Base-by-base conservation (phyloP, 2,329 filamentous ascomycete species). In the Pseudocercospora eumusae region DNA sequence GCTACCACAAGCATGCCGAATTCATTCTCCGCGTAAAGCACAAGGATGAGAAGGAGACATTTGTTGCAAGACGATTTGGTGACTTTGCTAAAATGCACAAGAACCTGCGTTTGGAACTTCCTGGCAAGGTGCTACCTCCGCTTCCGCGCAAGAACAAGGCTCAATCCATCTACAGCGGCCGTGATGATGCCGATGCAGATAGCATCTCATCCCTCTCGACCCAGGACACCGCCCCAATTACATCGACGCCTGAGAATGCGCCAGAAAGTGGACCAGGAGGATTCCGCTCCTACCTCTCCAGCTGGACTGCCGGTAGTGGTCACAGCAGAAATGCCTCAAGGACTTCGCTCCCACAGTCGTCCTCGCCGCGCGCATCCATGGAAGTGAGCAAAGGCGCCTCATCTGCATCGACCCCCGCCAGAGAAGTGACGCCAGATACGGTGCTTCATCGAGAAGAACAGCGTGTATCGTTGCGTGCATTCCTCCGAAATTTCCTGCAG, bases 101-200 rank as follows among this genome's bases (percentile, higher is more conserved):
- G 76, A 84, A 84, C 66, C 77, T 99, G 63, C 87, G 90, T 36
- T 86, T 88, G 11, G 95, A 99, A 76, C 82, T 98, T 58, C 95
- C 95, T 0, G 95, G 95, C 18, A 96, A 96, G 71, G 85, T 96
- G 5, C 82, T 99, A 2, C 91, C 93, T 10, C 86, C 92, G 0
- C 79, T 98, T 55, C 95, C 95, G 0, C 88, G 88, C 74, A 98
- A 98, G 84, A 97, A 97, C 76, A 96, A 93, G 76, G 85, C 88
- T 20, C 88, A 88, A 66, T 88, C 88, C 2, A 81, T 89, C 6
- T 82, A 86, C 64, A 80, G 75, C 53, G 71, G 78, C 44, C 84
- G 83, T 21, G 83, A 82, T 31, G 79, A 79, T 54, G 85, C 87
- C 66, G 89, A 92, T 64, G 90, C 91, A 45, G 91, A 89, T 1